Base-by-base conservation (phyloP, 208 protist genomes). In the Leishmania mexicana region DNA sequence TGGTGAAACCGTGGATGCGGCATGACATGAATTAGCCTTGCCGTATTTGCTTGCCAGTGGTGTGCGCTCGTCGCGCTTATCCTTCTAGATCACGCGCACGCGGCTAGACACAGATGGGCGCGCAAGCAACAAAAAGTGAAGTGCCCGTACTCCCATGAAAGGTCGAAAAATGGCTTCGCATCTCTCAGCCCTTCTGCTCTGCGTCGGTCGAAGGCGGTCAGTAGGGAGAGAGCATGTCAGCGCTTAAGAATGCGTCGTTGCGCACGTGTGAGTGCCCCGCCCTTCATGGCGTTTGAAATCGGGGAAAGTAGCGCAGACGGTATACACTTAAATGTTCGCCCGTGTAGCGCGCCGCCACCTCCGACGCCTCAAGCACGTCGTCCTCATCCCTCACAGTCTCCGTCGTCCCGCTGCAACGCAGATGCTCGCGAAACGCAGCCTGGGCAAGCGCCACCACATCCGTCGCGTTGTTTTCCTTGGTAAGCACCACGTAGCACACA, bases 311-410 rank as follows among this genome's bases (percentile, higher is more conserved):
- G 72, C 60, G 78, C 76, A 81, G 88, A 53, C 94, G 92, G 60
- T 93, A 81, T 42, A 97, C 84, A 47, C 87, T 91, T 47, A 97
- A 78, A 79, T 97, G 88, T 54, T 97, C 93, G 3, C 95, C 95
- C 1, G 95, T 97, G 86, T 96, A 97, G 21, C 95, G 95, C 38
- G 90, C 84, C 8, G 87, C 87, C 19, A 93, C 89, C 28, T 86
- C 71, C 17, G 74, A 78, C 58, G 90, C 42, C 31, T 88, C 74
- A 57, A 94, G 65, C 38, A 86, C 78, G 21, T 74, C 82, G 35
- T 78, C 62, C 51, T 78, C 53, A 60, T 68, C 42, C 28, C 45
- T 54, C 67, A 76, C 24, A 51, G 5, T 38, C 35, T n/a, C 73
- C 80, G 10, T 21, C 80, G 10, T 21, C 21, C 38, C 58, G 35